Evolutionary conservation across 2,329 filamentous ascomycete genomes (phyloP), one percentile per base, ranked within the genome.

Genomic region (Cyclaneusma minus): DNA sequence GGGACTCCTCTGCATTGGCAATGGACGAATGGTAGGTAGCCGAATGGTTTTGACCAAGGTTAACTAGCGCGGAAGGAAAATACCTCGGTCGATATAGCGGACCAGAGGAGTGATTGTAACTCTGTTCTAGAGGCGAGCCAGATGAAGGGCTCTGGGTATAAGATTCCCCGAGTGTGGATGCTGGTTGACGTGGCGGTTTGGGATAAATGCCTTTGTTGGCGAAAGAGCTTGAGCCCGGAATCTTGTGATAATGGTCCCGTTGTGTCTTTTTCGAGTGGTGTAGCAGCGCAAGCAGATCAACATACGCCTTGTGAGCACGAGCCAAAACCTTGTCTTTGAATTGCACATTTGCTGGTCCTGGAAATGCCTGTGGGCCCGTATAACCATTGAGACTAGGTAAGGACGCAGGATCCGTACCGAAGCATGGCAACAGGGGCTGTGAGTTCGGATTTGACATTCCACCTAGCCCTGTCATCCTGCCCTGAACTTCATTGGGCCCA

Each of bases 231-330:
- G 53, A 43, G 5, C 48, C 46, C 21, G 39, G 34, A 10, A 31
- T 25, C 13, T 52, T 47, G 13, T 48, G 45, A 12, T 44, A 43
- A 33, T 54, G 56, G 11, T 45, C 44, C 11, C 54, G 45, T 7
- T 52, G 51, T 2, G 55, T 48, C 39, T 60, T 71, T 30, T 68
- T 71, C 12, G 56, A 58, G 27, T 68, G 62, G 33, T 78, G 69
- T 5, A 80, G 56, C 35, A 68, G 69, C 7, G 68, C 54, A 3
- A 85, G 53, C 6, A 87, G 60, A 35, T 82, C 73, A 24, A 78
- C 58, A 48, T 85, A 85, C 16, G 74, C 65, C 36, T 62, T 62
- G 45, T 84, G 74, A n/a, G 78, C 79, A 52, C 71, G 73, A 9
- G 64, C 57, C 13, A 84, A 52, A 3, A 68, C 67, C 35, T 69